A percentile compares a stretch with the other conserved stretches of the same genome.
These are phyloP conservation scores for Plasmodium vivax DNA, from an alignment of 169 alveolate genomes.

Conservation along the genomic window DNA sequence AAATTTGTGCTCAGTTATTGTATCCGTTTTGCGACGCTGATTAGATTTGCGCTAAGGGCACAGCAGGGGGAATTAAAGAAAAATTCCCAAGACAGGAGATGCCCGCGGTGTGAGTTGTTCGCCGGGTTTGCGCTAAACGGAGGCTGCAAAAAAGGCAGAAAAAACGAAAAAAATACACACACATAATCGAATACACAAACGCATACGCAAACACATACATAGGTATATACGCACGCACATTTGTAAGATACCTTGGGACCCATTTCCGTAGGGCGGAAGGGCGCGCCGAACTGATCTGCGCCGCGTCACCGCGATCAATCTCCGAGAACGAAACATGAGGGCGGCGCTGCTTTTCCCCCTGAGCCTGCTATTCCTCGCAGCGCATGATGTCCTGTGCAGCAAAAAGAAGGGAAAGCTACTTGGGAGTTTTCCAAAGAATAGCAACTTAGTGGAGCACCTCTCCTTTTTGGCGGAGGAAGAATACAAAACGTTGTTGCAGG, in stretches of 20 bases:
- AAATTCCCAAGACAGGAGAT: background rate
- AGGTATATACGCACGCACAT: too few relatives aligned
- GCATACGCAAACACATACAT: too few relatives aligned
- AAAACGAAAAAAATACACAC: too few relatives aligned
- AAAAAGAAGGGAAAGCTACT: slow-evolving; percentile 17
- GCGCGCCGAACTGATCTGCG: background rate
- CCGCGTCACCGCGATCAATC: background rate
- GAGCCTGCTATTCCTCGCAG: slow-evolving; percentile 21
- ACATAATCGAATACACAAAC: background rate
- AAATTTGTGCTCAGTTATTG: background rate
- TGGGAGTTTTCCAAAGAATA: slow-evolving; percentile 1
- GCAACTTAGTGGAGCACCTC: slow-evolving; percentile 12
- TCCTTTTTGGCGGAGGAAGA: slow-evolving; percentile 7
- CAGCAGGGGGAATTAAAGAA: background rate
- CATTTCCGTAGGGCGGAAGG: background rate
- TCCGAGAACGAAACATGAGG: slow-evolving; percentile 34
- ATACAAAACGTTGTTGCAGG: slow-evolving; percentile 5
- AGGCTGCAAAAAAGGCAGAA: background rate
- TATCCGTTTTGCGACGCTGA: background rate
- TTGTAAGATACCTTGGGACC: background rate
- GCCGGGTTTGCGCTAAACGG: background rate
- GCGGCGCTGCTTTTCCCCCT: background rate
- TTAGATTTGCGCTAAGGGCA: background rate
- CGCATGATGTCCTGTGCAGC: slow-evolving; percentile 23
- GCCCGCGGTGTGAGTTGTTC: background rate